A percentile compares a stretch with the other conserved stretches of the same genome.
These are phyloP conservation scores for Aspergillus novofumigatus DNA, from an alignment of 2,329 filamentous ascomycete genomes.

Conservation along the genomic window DNA sequence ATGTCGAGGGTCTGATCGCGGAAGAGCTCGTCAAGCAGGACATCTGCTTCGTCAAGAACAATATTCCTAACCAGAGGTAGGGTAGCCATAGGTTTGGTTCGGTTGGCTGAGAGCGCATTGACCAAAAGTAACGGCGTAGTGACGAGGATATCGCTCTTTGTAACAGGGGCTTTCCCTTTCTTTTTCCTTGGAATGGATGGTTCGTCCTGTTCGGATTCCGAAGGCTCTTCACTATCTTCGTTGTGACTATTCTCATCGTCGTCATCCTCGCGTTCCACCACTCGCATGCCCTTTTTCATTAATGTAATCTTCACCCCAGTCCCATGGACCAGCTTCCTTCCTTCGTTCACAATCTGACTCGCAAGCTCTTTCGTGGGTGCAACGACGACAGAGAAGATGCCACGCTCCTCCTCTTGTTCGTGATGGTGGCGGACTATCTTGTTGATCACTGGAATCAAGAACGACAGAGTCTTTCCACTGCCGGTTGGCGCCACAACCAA, in stretches of 20 bases:
- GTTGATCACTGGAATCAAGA: conserved; percentile 82
- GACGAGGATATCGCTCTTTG: conserved; percentile 74
- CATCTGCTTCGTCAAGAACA: conserved; percentile 90
- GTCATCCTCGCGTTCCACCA: conserved; percentile 49
- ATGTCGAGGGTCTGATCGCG: conserved; percentile 80
- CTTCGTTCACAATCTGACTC: conserved; percentile 77
- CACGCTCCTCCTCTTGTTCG: conserved; percentile 52
- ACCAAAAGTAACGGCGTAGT: conserved; percentile 75
- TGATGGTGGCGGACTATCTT: conserved; percentile 57
- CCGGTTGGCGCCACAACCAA: conserved; percentile 89
- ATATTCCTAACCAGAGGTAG: conserved; percentile 68
- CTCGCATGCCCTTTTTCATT: conserved; percentile 79
- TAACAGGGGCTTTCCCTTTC: conserved; percentile 45
- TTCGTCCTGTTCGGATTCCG: conserved; percentile 37
- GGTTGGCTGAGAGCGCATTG: conserved; percentile 60
- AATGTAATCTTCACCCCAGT: conserved; percentile 75
- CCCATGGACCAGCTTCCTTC: conserved; percentile 70
- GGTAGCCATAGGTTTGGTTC: conserved; percentile 41
- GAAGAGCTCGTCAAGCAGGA: conserved; percentile 87
- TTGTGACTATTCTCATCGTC: conserved; percentile 37
- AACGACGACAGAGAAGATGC: conserved; percentile 65
- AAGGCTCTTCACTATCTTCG: conserved; percentile 35
- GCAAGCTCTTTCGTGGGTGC: conserved; percentile 79
- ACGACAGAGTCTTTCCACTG: conserved; percentile 93
- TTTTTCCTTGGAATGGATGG: conserved; percentile 22